phyloP scores from a whole-genome alignment of 305 asterid genomes.

The Fraxinus albicans region DNA sequence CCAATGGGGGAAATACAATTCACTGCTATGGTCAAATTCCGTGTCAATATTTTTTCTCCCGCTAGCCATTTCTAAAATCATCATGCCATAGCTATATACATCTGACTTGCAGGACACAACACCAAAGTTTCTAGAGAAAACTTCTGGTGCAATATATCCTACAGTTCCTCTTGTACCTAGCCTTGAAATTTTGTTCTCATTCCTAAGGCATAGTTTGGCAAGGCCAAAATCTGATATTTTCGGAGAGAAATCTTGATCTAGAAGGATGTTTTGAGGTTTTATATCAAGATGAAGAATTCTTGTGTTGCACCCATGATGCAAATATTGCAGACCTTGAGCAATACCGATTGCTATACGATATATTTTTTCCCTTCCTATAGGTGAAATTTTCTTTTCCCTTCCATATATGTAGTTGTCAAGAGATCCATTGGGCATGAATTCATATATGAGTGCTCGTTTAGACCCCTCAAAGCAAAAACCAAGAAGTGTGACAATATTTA shows the following conservation, averaged over 20 bases:
- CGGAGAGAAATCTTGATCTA: conserved; percentile 36
- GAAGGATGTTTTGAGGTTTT: conserved; percentile 41
- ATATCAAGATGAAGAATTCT: conserved; percentile 41
- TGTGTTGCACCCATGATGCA: conserved; percentile 37
- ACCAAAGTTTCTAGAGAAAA: conserved; percentile 25
- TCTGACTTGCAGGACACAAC: conserved; percentile 39
- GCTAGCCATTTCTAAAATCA: conserved; percentile 39
- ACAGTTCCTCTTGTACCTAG: conserved; percentile 29
- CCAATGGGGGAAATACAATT: neutral
- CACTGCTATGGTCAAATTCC: neutral
- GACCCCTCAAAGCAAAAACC: conserved; percentile 25
- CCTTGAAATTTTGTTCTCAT: conserved; percentile 26
- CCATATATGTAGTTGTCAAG: conserved; percentile 32
- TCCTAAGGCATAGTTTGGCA: conserved; percentile 27
- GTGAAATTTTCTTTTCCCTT: neutral
- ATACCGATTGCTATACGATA: conserved; percentile 31
- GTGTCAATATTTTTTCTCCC: conserved; percentile 24
- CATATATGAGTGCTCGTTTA: conserved; percentile 36
- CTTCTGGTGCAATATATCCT: conserved; percentile 42
- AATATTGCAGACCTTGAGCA: conserved; percentile 42
- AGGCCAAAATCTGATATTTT: conserved; percentile 41
- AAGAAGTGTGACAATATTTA: conserved; percentile 34
- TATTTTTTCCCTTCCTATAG: conserved; percentile 26
- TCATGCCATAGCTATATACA: conserved; percentile 42
- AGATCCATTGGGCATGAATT: conserved; percentile 41